Conservation (phyloP, 1,284 basidiomycete genomes). For the Apiotrichum mycotoxinovorans region DNA sequence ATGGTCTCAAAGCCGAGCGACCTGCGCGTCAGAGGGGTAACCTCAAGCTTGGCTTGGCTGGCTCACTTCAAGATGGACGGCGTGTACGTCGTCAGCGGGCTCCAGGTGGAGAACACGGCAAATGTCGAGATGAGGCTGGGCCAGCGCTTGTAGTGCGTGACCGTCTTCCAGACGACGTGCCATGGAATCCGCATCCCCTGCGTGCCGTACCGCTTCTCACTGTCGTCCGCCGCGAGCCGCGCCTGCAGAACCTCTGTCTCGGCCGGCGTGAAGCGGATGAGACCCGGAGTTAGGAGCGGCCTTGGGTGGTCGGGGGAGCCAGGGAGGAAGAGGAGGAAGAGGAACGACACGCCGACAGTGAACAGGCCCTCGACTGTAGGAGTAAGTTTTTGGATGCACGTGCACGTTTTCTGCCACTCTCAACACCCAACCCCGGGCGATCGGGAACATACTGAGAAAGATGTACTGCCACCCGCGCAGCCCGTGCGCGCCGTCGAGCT, state of each 20-base stretch:
- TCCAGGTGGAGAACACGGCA: neutral
- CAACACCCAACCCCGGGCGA: no score
- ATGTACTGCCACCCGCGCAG: conserved; percentile 35
- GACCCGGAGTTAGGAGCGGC: conserved; percentile 16
- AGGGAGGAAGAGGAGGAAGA: conserved; percentile 28
- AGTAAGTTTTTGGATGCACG: no score
- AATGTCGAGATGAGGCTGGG: neutral
- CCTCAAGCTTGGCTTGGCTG: no score
- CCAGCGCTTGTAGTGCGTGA: neutral
- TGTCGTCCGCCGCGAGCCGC: neutral
- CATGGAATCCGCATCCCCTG: neutral
- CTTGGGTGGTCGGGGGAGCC: conserved; percentile 20
- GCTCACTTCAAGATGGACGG: neutral
- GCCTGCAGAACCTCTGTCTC: neutral
- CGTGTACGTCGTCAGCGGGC: neutral
- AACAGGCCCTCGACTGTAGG: conserved; percentile 63
- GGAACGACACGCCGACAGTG: conserved; percentile 48
- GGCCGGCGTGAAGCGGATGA: neutral
- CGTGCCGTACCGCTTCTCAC: neutral
- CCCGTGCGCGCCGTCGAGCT: conserved; percentile 28
- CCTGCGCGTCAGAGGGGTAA: neutral
- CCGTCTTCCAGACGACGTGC: neutral
- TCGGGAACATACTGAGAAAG: conserved; percentile 24
- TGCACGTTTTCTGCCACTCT: no score
- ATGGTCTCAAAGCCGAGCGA: neutral